Percentiles rank a stretch among this genome's conserved stretches.
These are phyloP conservation scores for Trichomonas gallinae DNA, from an alignment of 208 protist species.

Conservation along the genomic window DNA sequence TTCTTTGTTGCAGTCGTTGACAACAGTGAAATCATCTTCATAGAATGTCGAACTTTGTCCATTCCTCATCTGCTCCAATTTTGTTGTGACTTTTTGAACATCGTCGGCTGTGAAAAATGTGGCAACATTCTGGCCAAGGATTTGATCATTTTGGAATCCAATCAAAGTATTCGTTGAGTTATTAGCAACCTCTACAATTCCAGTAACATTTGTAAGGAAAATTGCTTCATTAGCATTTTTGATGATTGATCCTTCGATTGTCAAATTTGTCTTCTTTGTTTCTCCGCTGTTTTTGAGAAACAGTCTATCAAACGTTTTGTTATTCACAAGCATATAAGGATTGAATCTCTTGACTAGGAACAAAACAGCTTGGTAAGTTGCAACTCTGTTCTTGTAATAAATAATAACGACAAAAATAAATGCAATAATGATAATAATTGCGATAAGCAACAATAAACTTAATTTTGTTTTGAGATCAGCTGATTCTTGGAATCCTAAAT, in stretches of 20 bases:
- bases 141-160: background rate
- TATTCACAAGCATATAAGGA: background rate
- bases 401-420: background rate
- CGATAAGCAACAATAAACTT: background rate
- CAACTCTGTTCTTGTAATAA: background rate
- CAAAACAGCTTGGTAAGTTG: background rate
- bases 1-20: background rate
- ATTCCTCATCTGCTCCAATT: background rate
- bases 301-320: background rate
- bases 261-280: background rate
- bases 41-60: background rate
- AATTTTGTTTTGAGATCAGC: background rate
- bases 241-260: background rate
- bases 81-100: background rate
- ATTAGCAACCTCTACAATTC: background rate
- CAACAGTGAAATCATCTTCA: background rate
- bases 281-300: background rate
- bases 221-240: background rate
- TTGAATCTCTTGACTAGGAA: background rate
- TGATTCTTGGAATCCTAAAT: background rate
- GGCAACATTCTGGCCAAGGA: background rate
- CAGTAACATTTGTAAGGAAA: background rate
- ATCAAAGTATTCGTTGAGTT: background rate
- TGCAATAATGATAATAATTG: background rate
- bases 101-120: background rate